phyloP scores from a whole-genome alignment of 371 early-diverging fungal genomes.

The Cokeromyces recurvatus region DNA sequence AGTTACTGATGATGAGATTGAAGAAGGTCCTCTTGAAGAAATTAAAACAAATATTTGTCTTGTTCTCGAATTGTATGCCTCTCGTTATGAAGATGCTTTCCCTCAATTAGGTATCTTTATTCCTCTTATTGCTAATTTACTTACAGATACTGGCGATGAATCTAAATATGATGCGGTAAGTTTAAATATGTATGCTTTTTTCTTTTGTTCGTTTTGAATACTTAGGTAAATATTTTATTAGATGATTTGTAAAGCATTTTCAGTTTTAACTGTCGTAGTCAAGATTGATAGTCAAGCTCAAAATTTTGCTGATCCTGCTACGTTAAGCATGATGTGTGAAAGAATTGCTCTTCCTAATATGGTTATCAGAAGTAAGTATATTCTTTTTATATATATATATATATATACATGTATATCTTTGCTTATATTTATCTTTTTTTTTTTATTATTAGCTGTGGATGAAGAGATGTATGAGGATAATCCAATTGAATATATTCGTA shows the following conservation, averaged over 20 bases:
- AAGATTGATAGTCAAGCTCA: constrained; percentile 65
- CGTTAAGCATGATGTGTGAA: constrained; percentile 79
- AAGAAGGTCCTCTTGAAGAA: constrained; percentile 81
- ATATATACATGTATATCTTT: too few species aligned
- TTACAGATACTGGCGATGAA: constrained; percentile 67
- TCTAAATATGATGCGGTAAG: constrained; percentile 78
- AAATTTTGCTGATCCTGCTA: constrained; percentile 66
- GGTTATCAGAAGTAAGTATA: constrained; percentile 61
- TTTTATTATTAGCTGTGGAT: constrained; percentile 76
- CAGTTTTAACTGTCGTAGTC: constrained; percentile 85
- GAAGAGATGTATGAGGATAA: constrained; percentile 96
- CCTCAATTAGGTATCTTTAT: constrained; percentile 73
- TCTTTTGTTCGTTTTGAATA: background rate
- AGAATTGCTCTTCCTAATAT: constrained; percentile 93
- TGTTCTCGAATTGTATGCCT: constrained; percentile 82
- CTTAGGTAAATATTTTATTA: constrained; percentile 32
- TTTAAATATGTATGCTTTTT: background rate
- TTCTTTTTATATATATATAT: background rate
- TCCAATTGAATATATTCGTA: constrained; percentile 88
- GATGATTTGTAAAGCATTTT: constrained; percentile 86
- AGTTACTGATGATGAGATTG: constrained; percentile 76
- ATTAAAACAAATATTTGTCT: constrained; percentile 88
- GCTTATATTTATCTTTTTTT: background rate
- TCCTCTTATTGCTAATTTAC: constrained; percentile 77
- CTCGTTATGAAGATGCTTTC: constrained; percentile 90